Evolutionary conservation across 306 rosid genomes (phyloP).

Genomic region (Dryas alaskensis): DNA sequence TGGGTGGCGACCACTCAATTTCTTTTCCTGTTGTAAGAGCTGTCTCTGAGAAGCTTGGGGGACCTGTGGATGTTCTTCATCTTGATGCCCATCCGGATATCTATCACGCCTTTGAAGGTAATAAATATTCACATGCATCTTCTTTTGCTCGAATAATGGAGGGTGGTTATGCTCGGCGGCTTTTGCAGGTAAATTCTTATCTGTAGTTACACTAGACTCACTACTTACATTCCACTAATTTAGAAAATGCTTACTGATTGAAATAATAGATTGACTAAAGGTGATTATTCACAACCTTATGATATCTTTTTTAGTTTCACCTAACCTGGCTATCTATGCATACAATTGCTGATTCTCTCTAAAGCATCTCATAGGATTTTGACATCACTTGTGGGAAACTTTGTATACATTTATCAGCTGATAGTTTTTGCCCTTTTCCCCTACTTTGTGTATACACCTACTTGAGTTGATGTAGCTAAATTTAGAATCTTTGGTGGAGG

Average conservation of each 20-base stretch:
- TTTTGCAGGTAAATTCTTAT: slow-evolving; percentile 69
- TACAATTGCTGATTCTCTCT: not conserved
- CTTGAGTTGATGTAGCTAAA: too few species aligned
- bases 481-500: not conserved
- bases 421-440: not conserved
- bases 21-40: slow-evolving; percentile 90
- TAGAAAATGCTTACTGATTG: not conserved
- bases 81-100: slow-evolving; percentile 97
- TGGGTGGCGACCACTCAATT: slow-evolving; percentile 97
- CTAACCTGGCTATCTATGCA: not conserved
- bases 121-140: slow-evolving; percentile 87
- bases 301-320: not conserved
- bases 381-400: not conserved
- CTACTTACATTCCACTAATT: not conserved
- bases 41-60: slow-evolving; percentile 92
- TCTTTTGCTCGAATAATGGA: slow-evolving; percentile 98
- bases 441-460: not conserved
- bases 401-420: not conserved
- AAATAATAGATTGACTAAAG: not conserved
- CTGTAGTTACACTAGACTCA: not conserved
- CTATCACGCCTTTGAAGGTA: slow-evolving; percentile 78
- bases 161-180: slow-evolving; percentile 88
- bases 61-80: slow-evolving; percentile 89
- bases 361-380: not conserved
- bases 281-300: not conserved